Evolutionary conservation across 2,329 filamentous ascomycete species (phyloP).

Genomic region (Helminthosporium solani): DNA sequence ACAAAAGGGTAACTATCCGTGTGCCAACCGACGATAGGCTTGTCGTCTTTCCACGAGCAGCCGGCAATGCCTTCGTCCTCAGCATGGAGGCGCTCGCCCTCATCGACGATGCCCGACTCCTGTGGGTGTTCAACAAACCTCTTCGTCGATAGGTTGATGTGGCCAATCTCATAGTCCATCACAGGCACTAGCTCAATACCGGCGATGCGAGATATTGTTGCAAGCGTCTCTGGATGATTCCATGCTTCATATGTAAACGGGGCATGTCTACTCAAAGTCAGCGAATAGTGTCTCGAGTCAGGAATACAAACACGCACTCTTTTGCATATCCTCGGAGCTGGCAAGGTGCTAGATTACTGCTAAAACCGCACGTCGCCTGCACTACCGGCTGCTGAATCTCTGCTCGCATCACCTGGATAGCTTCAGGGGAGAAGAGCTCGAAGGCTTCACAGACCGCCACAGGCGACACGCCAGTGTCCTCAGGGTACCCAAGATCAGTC

Average conservation of each 20-base stretch:
- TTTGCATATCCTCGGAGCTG: slow-evolving; percentile 58
- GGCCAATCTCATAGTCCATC: slow-evolving; percentile 60
- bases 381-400: slow-evolving; percentile 63
- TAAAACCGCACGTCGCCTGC: slow-evolving; percentile 57
- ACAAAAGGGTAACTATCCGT: slow-evolving; percentile 67
- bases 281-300: neutral
- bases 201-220: slow-evolving; percentile 57
- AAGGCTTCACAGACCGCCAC: slow-evolving; percentile 67
- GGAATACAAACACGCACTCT: slow-evolving; percentile 49
- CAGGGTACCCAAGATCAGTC: slow-evolving; percentile 60
- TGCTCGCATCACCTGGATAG: slow-evolving; percentile 60
- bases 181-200: slow-evolving; percentile 59
- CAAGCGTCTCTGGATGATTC: slow-evolving; percentile 57
- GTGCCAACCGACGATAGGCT: slow-evolving; percentile 64
- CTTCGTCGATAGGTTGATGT: slow-evolving; percentile 59
- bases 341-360: slow-evolving; percentile 59
- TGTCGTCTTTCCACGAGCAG: slow-evolving; percentile 47
- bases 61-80: slow-evolving; percentile 47
- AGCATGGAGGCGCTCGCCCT: slow-evolving; percentile 41
- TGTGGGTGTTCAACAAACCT: slow-evolving; percentile 50
- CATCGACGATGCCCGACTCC: slow-evolving; percentile 43
- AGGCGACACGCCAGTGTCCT: slow-evolving; percentile 60
- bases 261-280: slow-evolving; percentile 50
- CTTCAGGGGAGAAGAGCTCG: slow-evolving; percentile 61
- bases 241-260: slow-evolving; percentile 66